Evolutionary conservation across 371 early-diverging fungal genomes (phyloP).

Genomic region (Phascolomyces articulosus): DNA sequence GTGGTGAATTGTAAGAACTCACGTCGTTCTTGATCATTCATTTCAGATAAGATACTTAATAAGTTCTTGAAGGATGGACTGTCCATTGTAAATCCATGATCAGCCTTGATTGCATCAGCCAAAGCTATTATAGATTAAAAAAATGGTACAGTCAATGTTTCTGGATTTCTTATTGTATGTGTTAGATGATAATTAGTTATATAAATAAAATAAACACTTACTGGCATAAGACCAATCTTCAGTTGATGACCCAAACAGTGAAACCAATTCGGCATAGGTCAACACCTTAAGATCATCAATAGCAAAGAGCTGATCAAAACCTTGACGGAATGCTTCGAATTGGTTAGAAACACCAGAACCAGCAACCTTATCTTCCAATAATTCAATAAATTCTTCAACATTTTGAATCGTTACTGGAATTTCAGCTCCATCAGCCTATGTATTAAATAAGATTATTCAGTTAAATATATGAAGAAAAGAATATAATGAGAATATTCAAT

Average conservation of each 20-base stretch:
- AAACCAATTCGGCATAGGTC: slow-evolving; percentile 71
- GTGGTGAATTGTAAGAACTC: slow-evolving; percentile 90
- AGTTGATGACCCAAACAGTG: slow-evolving; percentile 64
- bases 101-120: slow-evolving; percentile 75
- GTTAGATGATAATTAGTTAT: slow-evolving; percentile 10
- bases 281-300: slow-evolving; percentile 71
- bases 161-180: too few relatives aligned
- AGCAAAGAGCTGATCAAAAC: slow-evolving; percentile 82
- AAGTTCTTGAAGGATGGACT: slow-evolving; percentile 73
- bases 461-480: background rate
- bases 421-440: slow-evolving; percentile 54
- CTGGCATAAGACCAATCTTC: slow-evolving; percentile 86
- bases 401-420: slow-evolving; percentile 76
- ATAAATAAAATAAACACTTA: slow-evolving; percentile 25
- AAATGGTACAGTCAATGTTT: too few relatives aligned
- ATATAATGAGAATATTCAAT: background rate
- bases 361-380: slow-evolving; percentile 69
- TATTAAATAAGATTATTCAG: slow-evolving; percentile 13
- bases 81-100: slow-evolving; percentile 84
- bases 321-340: slow-evolving; percentile 75
- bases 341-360: slow-evolving; percentile 78
- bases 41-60: slow-evolving; percentile 66
- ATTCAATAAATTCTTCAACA: slow-evolving; percentile 73
- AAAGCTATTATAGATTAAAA: slow-evolving; percentile 46
- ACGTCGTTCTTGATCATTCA: slow-evolving; percentile 67